Percentiles rank a stretch among this genome's conserved stretches.
Conservation (phyloP, 441 rosid genomes). For the Biscutella laevigata region DNA sequence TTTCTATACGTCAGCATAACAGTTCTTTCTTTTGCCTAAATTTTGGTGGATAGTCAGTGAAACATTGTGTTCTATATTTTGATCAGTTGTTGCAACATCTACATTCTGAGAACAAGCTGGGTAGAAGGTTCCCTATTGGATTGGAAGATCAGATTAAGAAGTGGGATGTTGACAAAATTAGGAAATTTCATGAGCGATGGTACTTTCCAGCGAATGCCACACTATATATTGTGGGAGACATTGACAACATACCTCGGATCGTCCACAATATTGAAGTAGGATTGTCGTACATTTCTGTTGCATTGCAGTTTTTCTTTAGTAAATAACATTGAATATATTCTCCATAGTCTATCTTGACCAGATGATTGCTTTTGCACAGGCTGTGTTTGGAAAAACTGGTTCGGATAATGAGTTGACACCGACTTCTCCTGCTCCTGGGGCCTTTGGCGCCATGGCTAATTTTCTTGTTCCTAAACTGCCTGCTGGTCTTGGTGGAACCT, state of each 20-base stretch:
- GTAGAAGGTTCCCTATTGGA: constrained; percentile 98
- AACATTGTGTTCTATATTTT: constrained; percentile 17
- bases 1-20: constrained; percentile 18
- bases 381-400: constrained; percentile 68
- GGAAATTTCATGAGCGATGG: constrained; percentile 99
- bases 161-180: constrained; percentile 98
- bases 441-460: constrained; percentile 98
- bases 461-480: constrained; percentile 97
- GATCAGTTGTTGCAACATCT: constrained; percentile 84
- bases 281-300: constrained; percentile 6
- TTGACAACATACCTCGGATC: constrained; percentile 61
- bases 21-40: neutral
- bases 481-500: constrained; percentile 73
- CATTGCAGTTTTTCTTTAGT: neutral
- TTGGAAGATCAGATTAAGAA: constrained; percentile 96
- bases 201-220: constrained; percentile 98
- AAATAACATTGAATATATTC: constrained; percentile 9
- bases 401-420: constrained; percentile 50
- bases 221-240: constrained; percentile 88
- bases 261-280: constrained; percentile 80
- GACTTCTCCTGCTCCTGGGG: constrained; percentile 56
- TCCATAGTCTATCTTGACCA: constrained; percentile 8
- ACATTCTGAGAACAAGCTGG: constrained; percentile 97
- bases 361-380: constrained; percentile 42
- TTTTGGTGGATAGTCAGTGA: constrained; percentile 14